Evolutionary conservation across 495 filamentous ascomycete genomes (phyloP).

Genomic region (Clavariopsis aquatica): DNA sequence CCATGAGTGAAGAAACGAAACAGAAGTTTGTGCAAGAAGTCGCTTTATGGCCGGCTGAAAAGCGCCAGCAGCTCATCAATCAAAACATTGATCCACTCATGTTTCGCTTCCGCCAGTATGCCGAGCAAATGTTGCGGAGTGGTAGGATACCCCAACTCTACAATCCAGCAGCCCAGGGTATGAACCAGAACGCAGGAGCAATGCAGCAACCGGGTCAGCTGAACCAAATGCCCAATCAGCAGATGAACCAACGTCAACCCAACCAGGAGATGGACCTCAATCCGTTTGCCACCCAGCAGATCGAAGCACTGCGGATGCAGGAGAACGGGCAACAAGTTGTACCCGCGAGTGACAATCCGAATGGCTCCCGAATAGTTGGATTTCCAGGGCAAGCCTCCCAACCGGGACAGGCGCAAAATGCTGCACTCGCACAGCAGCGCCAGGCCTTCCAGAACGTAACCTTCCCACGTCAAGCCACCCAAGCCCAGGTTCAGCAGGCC

Average conservation of each 20-base stretch:
- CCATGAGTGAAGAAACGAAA: constrained; percentile 49
- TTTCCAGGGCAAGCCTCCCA: constrained; percentile 48
- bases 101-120: constrained; percentile 55
- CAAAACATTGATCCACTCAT: constrained; percentile 53
- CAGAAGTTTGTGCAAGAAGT: constrained; percentile 50
- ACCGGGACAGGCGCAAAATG: constrained; percentile 48
- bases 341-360: constrained; percentile 60
- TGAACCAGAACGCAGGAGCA: constrained; percentile 10
- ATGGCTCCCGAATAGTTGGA: constrained; percentile 50
- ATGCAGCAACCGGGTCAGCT: constrained; percentile 19
- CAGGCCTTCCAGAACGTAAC: constrained; percentile 42
- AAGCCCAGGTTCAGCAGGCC: constrained; percentile 51
- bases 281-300: constrained; percentile 62
- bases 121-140: constrained; percentile 42
- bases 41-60: constrained; percentile 48
- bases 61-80: constrained; percentile 46
- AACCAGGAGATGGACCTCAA: constrained; percentile 54
- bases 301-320: constrained; percentile 62
- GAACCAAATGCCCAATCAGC: constrained; percentile 49
- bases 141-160: constrained; percentile 12
- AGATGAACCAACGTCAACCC: constrained; percentile 43
- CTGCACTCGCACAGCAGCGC: constrained; percentile 36
- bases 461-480: constrained; percentile 46
- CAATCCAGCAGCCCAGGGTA: too few relatives aligned
- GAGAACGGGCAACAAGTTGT: constrained; percentile 68